Base-by-base conservation (phyloP, 2,329 filamentous ascomycete genomes). In the Pezicula rhizophila region DNA sequence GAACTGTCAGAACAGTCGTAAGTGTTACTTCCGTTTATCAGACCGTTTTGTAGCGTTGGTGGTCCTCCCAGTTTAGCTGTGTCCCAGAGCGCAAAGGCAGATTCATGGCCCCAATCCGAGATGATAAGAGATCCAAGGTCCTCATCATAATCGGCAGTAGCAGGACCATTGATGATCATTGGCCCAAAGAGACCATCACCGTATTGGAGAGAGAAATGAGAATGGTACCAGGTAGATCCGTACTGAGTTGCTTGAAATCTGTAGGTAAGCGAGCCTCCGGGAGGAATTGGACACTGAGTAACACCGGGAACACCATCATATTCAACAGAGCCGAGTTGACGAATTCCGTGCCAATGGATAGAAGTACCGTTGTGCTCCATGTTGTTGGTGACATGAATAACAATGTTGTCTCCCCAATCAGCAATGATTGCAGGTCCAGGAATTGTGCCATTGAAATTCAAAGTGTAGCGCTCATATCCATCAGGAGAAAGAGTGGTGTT, bases 261-360 rank as follows among this genome's bases (percentile, higher is more conserved):
- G 55, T 74, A 74, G 4, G 66, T 71, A 48, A 65, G 62, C 7
- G 59, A 64, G 14, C 68, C 57, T 20, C 78, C 78, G 0, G 84
- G 83, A 5, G 81, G 70, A 50, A 87, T 80, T 2, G 85, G 84
- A 54, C 85, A 89, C 63, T 89, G 82, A 10, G 76, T 78, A 20
- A 79, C 61, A 25, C 74, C 71, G 20, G 67, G 68, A 4, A 70
- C 66, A 8, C 70, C 70, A 50, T 73, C 70, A 26, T 23, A 31
- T 40, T 72, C 60, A 20, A 66, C 65, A 7, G 63, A 64, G 34
- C 67, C 62, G 7, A 70, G 55, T 53, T 74, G 71, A 18, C 71
- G 60, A 10, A 77, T 60, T 28, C 75, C 75, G 52, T 79, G 76
- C 70, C 71, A 78, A 54, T 78, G 75, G 26, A 78, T 67, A 5